phyloP scores from a whole-genome alignment of 1,139 yeast genomes.

The Diutina scorzettiae region DNA sequence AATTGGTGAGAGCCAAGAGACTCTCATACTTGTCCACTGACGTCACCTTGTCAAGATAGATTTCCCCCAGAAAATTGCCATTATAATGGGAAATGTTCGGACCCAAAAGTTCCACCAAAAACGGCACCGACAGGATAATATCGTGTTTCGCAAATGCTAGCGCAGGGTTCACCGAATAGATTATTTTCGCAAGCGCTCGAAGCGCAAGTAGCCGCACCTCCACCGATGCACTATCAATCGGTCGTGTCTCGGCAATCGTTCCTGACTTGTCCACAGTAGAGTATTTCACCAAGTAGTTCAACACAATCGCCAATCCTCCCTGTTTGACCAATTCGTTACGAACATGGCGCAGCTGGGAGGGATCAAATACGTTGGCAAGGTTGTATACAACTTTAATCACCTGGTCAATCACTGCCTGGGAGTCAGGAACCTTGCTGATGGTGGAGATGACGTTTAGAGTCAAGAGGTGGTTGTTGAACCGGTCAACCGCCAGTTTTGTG shows the following conservation, averaged over 20 bases:
- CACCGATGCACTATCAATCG: slow-evolving; percentile 10
- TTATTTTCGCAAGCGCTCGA: slow-evolving; percentile 30
- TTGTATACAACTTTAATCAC: slow-evolving; percentile 8
- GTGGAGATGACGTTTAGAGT: background rate
- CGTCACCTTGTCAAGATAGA: slow-evolving; percentile 16
- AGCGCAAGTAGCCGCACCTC: slow-evolving; percentile 19
- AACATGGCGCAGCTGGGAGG: slow-evolving; percentile 13
- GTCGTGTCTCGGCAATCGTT: slow-evolving; percentile 13
- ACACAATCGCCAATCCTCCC: slow-evolving; percentile 28
- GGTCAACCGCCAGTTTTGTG: slow-evolving; percentile 8
- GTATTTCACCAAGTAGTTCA: slow-evolving; percentile 25
- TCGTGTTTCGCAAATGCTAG: slow-evolving; percentile 30
- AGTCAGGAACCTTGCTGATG: background rate
- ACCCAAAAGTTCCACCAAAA: slow-evolving; percentile 34
- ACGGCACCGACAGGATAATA: slow-evolving; percentile 31
- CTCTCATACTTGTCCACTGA: slow-evolving; percentile 30
- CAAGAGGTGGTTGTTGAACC: slow-evolving; percentile 5
- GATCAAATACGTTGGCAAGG: slow-evolving; percentile 14
- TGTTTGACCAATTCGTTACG: slow-evolving; percentile 32
- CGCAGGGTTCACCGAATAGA: slow-evolving; percentile 30
- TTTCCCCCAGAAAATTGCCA: slow-evolving; percentile 9
- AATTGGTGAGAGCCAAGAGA: slow-evolving; percentile 37
- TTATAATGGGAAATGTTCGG: slow-evolving; percentile 17
- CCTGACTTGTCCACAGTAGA: slow-evolving; percentile 15
- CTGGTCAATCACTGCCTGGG: background rate